Evolutionary conservation across 345 rosid genomes (phyloP).

Genomic region (Trapa bicornis): DNA sequence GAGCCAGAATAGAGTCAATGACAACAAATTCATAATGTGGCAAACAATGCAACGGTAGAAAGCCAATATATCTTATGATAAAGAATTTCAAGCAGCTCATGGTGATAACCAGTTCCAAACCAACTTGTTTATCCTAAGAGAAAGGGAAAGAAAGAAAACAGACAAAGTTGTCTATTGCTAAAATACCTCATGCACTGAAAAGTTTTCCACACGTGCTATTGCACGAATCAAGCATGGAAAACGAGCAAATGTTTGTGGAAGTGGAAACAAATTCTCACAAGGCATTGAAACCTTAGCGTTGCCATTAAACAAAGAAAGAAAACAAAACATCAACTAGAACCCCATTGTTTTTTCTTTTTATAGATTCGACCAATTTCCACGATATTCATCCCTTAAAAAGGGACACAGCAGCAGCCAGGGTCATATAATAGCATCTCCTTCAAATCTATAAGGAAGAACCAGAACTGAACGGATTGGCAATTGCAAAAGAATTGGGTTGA

Average conservation of each 20-base stretch:
- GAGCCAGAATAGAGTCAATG: not conserved
- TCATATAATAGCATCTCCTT: no score
- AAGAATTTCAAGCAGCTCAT: no score
- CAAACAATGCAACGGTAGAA: not conserved
- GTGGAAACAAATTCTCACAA: not conserved
- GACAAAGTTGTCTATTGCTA: not conserved
- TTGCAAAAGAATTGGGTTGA: constrained; percentile 23
- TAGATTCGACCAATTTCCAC: no score
- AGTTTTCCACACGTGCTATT: not conserved
- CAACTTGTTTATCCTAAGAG: not conserved
- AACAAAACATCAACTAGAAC: no score
- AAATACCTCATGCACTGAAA: not conserved
- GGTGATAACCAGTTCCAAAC: not conserved
- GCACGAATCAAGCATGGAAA: not conserved
- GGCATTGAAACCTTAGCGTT: not conserved
- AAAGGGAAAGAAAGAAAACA: not conserved
- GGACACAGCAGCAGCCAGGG: no score
- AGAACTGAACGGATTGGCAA: no score
- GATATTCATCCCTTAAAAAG: no score
- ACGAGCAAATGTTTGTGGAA: not conserved
- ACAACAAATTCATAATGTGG: not conserved
- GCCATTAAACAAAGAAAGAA: not conserved
- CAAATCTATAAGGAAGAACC: no score
- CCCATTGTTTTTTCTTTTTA: no score
- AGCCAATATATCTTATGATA: not conserved